phyloP scores from a whole-genome alignment of 2,329 filamentous ascomycete species.

The Curvularia sp. region DNA sequence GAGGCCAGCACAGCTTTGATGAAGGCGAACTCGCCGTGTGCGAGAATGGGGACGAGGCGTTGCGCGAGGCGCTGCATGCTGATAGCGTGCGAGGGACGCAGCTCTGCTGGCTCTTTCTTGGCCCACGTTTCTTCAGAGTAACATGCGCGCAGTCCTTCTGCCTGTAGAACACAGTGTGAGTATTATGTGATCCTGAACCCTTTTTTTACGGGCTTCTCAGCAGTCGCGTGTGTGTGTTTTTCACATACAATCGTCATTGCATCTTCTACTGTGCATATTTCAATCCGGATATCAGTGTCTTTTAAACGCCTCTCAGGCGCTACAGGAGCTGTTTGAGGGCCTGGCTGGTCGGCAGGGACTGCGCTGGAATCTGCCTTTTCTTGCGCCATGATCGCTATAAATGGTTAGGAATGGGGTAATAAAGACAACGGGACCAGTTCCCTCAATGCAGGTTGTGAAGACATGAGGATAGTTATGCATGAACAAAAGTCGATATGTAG shows the following conservation, averaged over 20 bases:
- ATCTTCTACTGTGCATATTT: conserved; percentile 29
- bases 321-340: conserved; percentile 31
- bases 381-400: conserved; percentile 15
- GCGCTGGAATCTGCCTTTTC: conserved; percentile 30
- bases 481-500: not conserved
- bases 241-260: conserved; percentile 31
- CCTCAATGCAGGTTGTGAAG: not conserved
- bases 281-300: conserved; percentile 28
- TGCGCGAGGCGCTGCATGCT: conserved; percentile 32
- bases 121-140: conserved; percentile 35
- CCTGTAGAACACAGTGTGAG: conserved; percentile 22
- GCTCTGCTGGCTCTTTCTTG: conserved; percentile 30
- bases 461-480: not conserved
- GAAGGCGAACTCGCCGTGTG: conserved; percentile 27
- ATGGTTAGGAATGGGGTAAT: not conserved
- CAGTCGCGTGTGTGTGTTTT: not conserved
- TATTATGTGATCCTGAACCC: too few relatives aligned
- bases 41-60: conserved; percentile 31
- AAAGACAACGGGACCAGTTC: not conserved
- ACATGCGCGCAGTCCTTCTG: conserved; percentile 38
- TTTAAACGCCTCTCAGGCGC: conserved; percentile 28
- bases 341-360: conserved; percentile 8
- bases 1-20: conserved; percentile 39
- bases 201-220: too few relatives aligned
- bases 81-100: conserved; percentile 20